Evolutionary conservation across 768 basidiomycete species (phyloP), one percentile per base, ranked within the genome.

Genomic region (Hydnum rufescens): DNA sequence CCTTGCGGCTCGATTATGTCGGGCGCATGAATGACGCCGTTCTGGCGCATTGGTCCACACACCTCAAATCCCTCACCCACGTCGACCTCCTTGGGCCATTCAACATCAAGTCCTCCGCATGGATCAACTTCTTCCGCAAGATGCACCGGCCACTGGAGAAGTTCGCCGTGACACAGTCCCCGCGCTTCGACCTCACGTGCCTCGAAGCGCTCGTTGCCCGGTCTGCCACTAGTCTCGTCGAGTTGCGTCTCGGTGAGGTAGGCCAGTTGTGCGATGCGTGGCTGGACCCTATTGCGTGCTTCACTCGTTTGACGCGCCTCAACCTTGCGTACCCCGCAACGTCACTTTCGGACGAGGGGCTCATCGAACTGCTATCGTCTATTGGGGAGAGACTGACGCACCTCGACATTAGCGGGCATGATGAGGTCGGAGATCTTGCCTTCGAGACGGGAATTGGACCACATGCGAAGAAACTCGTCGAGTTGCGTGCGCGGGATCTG

Each of bases 81-180:
- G 59, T 99, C 13, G 79, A 82, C 62, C 80, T 99, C 16, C 75
- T 86, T 8, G 93, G 84, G 0, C 89, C 89, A 2, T 90, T 87
- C 65, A 77, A 89, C 23, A 81, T 95, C 32, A 77, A 79, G 22
- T 66, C 73, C 4, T 66, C 72, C 0, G 75, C 74, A 0, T 97
- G 93, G 93, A 66, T 72, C 44, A 60, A 66, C 0, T 89, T 95
- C 67, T 76, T 96, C 65, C 62, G 72, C 51, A 61, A 73, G 1
- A 75, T 80, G 51, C 64, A 63, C 8, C 72, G 77, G 3, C 62
- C 68, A 6, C 71, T 99, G 6, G 69, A 76, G 58, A 74, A 73
- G 4, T 84, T 96, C 65, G 69, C 81, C 36, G 77, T 99, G 59
- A 80, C 72, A 5, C 87, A 92, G 60, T 84, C 82, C 53, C 87